Conservation (phyloP, 2,329 filamentous ascomycete species). For the Fusarium dimerum region DNA sequence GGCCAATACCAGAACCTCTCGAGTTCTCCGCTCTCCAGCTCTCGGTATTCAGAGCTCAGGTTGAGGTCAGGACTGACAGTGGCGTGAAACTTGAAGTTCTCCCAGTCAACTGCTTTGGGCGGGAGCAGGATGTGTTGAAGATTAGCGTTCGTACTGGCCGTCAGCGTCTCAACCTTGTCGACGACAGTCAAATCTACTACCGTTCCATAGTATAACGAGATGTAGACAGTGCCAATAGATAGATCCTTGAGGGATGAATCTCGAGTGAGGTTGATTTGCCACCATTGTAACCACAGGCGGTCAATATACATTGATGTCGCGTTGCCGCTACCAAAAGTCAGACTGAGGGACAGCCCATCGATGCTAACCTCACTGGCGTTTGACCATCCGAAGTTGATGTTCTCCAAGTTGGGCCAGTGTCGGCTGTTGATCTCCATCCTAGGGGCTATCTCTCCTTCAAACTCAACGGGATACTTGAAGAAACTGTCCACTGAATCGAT, state of each 20-base stretch:
- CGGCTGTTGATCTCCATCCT: constrained; percentile 2
- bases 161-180: constrained; percentile 6
- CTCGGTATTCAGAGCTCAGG: constrained; percentile 15
- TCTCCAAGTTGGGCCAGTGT: constrained; percentile 9
- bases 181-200: constrained; percentile 12
- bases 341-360: not conserved
- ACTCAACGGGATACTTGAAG: constrained; percentile 15
- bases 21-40: not conserved
- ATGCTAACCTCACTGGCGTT: not conserved
- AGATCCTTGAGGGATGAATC: constrained; percentile 7
- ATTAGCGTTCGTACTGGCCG: not conserved
- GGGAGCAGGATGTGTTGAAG: constrained; percentile 10
- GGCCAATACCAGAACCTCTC: constrained; percentile 20
- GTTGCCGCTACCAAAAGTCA: constrained; percentile 8
- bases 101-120: constrained; percentile 9
- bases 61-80: constrained; percentile 1
- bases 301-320: constrained; percentile 8
- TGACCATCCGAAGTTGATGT: constrained; percentile 14
- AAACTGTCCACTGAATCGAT: constrained; percentile 17
- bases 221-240: not conserved
- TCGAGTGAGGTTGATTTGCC: constrained; percentile 6
- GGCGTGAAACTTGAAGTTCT: constrained; percentile 6
- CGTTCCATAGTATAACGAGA: not conserved
- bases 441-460: not conserved
- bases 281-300: constrained; percentile 3